Base-by-base conservation (phyloP, 495 filamentous ascomycete genomes). In the Penicillium steckii region DNA sequence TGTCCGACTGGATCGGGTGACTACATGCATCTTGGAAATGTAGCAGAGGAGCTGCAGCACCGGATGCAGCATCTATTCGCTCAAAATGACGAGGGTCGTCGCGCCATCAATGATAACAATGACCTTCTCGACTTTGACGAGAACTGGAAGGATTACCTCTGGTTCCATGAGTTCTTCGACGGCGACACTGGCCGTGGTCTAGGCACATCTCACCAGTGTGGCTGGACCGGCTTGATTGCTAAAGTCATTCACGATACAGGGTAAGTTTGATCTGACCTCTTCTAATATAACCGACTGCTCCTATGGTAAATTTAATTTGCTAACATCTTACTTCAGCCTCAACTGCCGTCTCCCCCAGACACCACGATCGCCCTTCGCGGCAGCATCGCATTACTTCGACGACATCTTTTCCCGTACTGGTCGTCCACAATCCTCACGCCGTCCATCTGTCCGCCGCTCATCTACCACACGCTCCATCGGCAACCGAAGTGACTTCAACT, bases 111-210 rank as follows among this genome's bases (percentile, higher is more conserved):
- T 55, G 85, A 79, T 44, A 82, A 86, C 19, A 90, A 84, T 50
- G 87, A 96, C 47, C 75, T 86, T 52, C 83, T 97, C 26, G 90
- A 97, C 71, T 94, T 85, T 55, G 89, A 97, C 67, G 83, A 88
- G 19, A 75, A 96, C 70, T 97, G 93, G 93, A 90, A 83, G 64
- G 91, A 97, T 64, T 82, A 95, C 60, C 71, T 97, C 52, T 96
- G 90, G 87, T 97, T 95, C 79, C 86, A 95, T 62, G 93, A 97
- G 68, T 97, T 95, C 75, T 97, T 97, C 61, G 92, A 97, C 59
- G 93, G 89, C 23, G 94, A 97, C 63, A 85, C 76, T 22, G 93
- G 94, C 13, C 85, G 90, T 45, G 93, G 94, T 5, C 76, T 97
- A 7, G 93, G 93, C 46, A 90, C 93, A 19, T 94, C 89, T 41